phyloP scores from a whole-genome alignment of 331 rosid species.

The Phaseolus coccineus region DNA sequence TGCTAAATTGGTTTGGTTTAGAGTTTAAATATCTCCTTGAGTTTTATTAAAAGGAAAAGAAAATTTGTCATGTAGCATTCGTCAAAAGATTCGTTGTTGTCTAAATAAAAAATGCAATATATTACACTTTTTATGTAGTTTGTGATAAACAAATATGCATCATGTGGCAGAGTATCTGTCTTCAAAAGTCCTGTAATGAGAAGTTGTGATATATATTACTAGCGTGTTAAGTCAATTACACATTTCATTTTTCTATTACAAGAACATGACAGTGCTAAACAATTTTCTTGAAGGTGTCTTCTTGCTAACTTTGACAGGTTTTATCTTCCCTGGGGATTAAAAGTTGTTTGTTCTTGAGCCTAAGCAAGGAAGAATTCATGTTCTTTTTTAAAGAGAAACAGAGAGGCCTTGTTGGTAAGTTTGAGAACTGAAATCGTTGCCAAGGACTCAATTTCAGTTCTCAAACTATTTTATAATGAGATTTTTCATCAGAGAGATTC shows the following conservation, averaged over 20 bases:
- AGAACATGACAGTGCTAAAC: no score
- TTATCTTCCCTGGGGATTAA: background rate
- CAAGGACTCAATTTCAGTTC: background rate
- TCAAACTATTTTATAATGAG: background rate
- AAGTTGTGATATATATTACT: no score
- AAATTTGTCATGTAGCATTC: background rate
- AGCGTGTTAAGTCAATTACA: no score
- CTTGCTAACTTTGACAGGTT: background rate
- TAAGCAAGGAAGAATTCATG: background rate
- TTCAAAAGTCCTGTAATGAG: background rate
- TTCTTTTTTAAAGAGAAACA: background rate
- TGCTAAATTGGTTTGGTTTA: no score
- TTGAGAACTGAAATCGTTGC: no score
- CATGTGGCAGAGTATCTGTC: no score
- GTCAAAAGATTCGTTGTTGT: background rate
- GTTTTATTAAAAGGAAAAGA: background rate
- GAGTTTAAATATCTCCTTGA: background rate
- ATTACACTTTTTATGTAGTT: background rate
- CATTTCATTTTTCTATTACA: no score
- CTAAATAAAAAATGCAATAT: no score
- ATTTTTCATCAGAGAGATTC: conserved; percentile 2
- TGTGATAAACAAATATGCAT: no score
- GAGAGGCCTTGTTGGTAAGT: no score
- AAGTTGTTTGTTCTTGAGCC: background rate
- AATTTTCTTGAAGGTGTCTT: background rate